These are phyloP conservation scores for Epichloe gansuensis DNA, from an alignment of 2,329 filamentous ascomycete genomes.

Conservation along the genomic window DNA sequence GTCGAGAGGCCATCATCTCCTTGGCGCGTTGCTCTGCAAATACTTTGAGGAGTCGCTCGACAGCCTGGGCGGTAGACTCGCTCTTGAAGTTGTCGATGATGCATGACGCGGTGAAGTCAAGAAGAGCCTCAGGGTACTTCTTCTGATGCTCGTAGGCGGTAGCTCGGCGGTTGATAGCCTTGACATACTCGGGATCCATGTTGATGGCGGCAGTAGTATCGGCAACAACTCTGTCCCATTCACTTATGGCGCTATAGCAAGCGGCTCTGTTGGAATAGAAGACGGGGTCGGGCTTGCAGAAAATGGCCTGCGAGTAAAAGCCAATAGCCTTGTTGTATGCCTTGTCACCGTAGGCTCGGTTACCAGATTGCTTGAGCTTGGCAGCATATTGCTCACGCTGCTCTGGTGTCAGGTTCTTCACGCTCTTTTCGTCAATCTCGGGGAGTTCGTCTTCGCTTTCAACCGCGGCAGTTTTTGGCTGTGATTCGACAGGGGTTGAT, in stretches of 20 bases:
- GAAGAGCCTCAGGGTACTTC: slow-evolving; percentile 82
- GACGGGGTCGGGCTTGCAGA: slow-evolving; percentile 94
- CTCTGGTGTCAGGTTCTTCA: slow-evolving; percentile 39
- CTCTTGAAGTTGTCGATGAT: slow-evolving; percentile 98
- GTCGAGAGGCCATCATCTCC: slow-evolving; percentile 74
- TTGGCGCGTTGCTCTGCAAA: slow-evolving; percentile 91
- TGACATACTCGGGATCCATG: slow-evolving; percentile 92
- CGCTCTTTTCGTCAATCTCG: slow-evolving; percentile 49
- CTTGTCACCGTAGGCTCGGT: slow-evolving; percentile 91
- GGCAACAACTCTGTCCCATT: slow-evolving; percentile 94
- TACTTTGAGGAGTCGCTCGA: slow-evolving; percentile 90
- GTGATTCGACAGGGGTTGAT: slow-evolving; percentile 20
- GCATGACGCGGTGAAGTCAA: slow-evolving; percentile 97
- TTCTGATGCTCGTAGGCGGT: slow-evolving; percentile 92
- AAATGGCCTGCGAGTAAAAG: slow-evolving; percentile 86
- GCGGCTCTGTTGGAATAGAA: slow-evolving; percentile 98
- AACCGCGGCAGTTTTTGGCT: slow-evolving; percentile 37
- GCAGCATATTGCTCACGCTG: slow-evolving; percentile 77
- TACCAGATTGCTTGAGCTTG: slow-evolving; percentile 88
- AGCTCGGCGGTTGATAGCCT: slow-evolving; percentile 90
- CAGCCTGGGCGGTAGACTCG: slow-evolving; percentile 72
- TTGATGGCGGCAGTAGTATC: slow-evolving; percentile 91
- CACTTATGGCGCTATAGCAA: slow-evolving; percentile 83
- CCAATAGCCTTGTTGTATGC: slow-evolving; percentile 90
- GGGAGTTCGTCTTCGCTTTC: slow-evolving; percentile 53